Base-by-base conservation (phyloP, 2,329 filamentous ascomycete genomes). In the Penicillium olsonii region DNA sequence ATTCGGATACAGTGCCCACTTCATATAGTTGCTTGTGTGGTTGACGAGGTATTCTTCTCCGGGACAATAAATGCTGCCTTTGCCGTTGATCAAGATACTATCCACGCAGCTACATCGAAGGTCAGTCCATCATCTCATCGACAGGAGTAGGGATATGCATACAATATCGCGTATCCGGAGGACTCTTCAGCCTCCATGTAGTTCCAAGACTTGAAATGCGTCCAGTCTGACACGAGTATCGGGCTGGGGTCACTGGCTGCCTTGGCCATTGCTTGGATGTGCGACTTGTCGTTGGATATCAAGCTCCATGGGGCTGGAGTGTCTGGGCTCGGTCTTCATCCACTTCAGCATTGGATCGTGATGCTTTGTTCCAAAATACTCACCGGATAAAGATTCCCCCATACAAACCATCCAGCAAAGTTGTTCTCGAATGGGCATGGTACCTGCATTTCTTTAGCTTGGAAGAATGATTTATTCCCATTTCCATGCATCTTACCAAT, bases 361-460 rank as follows among this genome's bases (percentile, higher is more conserved):
- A 14, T 14, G 12, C 12, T 31, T 64, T 63, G 22, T 60, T 53
- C 26, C 27, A 7, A n/a, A 31, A 42, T 17, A 64, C 65, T 1
- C 71, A 64, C 17, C 63, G 73, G 24, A 85, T 78, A 6, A 78
- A 53, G 1, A 85, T 77, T 2, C 80, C 66, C 0, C 82, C 83
- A 42, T 78, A 81, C 10, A 83, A 66, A 0, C 83, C 83, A 56
- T 85, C 83, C 42, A 81, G 77, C 10, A 84, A 75, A 51, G 84
- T 81, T 14, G 2, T 75, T 74, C 2, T 70, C 66, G 19, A 71
- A 55, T 85, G 82, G 0, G 79, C 76, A 63, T 84, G 82, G 55
- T 31, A 31, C 29, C 29, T 31, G 29, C 12, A 31, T n/a, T 15
- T n/a, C 11, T 31, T 29, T 31, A 31, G 29, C n/a, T 8, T 31